phyloP scores from a whole-genome alignment of 1,284 basidiomycete species.

The Mrakiaceae sp. region DNA sequence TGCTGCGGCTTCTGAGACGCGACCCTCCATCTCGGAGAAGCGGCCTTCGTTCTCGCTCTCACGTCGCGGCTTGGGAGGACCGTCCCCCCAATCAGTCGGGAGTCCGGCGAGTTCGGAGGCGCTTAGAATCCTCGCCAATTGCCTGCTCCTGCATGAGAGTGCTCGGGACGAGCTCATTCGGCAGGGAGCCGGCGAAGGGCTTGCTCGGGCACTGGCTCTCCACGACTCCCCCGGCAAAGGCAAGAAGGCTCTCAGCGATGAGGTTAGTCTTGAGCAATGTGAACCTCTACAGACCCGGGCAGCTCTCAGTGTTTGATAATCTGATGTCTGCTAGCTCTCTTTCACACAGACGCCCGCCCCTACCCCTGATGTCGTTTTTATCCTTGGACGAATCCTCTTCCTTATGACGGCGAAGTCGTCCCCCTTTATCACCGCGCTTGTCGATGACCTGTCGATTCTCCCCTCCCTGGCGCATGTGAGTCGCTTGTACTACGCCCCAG shows the following conservation, averaged over 20 bases:
- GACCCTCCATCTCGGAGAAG: background rate
- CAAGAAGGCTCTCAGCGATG: background rate
- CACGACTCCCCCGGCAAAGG: background rate
- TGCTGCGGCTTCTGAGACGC: background rate
- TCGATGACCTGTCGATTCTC: background rate
- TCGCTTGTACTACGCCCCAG: too few species aligned
- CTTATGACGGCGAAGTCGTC: background rate
- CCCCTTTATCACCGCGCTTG: background rate
- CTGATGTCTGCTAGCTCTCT: too few species aligned
- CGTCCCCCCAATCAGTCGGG: background rate
- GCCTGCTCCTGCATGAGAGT: conserved; percentile 3
- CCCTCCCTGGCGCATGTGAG: background rate
- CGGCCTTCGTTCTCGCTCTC: background rate
- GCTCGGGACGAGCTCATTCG: conserved; percentile 1
- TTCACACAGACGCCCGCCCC: background rate
- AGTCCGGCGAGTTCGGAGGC: background rate
- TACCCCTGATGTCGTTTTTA: conserved; percentile 6
- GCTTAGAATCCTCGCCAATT: conserved; percentile 12
- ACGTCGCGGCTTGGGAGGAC: background rate
- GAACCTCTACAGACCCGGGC: too few species aligned
- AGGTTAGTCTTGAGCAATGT: too few species aligned
- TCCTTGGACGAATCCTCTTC: conserved; percentile 11
- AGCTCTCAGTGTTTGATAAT: too few species aligned
- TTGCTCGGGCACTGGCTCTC: background rate
- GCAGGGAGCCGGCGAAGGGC: background rate